Base-by-base conservation (phyloP, 2,329 filamentous ascomycete genomes). In the Fusarium nygamai region DNA sequence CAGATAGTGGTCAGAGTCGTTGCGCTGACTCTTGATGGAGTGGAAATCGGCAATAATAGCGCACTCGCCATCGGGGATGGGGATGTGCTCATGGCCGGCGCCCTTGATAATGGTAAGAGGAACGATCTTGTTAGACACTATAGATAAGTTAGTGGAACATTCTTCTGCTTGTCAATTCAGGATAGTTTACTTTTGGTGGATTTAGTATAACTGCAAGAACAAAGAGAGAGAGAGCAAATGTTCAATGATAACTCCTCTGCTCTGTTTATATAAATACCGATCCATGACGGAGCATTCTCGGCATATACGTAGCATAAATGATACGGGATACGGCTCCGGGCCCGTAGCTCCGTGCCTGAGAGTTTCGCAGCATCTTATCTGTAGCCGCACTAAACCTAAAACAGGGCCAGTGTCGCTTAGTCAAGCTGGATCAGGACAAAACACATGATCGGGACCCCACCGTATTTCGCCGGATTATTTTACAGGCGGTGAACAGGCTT, bases 71-170 rank as follows among this genome's bases (percentile, higher is more conserved):
- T 73, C 65, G 1, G 71, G 71, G 2, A 73, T 73, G 10, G 60
- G 56, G n/a, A 73, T 73, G 20, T 70, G 61, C 47, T 73, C 71
- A 5, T 73, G 71, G 57, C 71, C 71, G 11, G 71, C 71, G 14
- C 71, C 71, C 66, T 73, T 73, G 47, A 73, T 73, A 5, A 73
- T 71, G 8, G 71, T 73, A 11, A 73, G 69, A 73, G 71, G 71
- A 56, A 73, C 70, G 22, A 73, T 70, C 46, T 71, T 73, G 46
- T 62, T 61, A 19, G 71, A 73, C 71, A 73, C 70, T 72, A 14
- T 2, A 31, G 50, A 4, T 20, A 19, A 5, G 19, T 47, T 10
- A 36, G 11, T 34, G 1, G 4, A 27, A 13, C 16, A 17, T 22
- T 2, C 11, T 22, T 54, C 8, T 29, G 3, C 51, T 9, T 27